Evolutionary conservation across 148 eudicot genomes (phyloP).

Genomic region (Rhododendron ovatum): DNA sequence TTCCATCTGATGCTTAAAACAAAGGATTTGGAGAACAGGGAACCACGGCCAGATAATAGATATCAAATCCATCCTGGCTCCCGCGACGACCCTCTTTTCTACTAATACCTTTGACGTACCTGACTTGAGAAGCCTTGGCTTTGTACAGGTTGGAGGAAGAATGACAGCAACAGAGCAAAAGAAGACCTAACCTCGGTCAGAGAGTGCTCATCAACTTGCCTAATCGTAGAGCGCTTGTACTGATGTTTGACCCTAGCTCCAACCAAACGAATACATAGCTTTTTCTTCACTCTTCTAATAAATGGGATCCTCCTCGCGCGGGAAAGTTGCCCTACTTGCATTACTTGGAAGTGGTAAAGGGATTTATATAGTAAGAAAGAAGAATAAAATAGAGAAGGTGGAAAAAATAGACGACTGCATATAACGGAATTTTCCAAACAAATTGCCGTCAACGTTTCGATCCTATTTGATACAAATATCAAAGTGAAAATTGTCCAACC

Average conservation of each 20-base stretch:
- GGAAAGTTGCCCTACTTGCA: too few species aligned
- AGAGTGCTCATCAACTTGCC: background rate
- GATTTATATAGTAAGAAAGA: background rate
- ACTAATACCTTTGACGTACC: background rate
- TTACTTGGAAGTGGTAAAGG: too few species aligned
- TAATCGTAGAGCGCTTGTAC: background rate
- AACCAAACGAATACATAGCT: background rate
- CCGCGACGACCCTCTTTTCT: background rate
- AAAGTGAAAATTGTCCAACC: background rate
- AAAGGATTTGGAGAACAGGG: too few species aligned
- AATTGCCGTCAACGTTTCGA: too few species aligned
- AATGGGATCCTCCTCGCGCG: too few species aligned
- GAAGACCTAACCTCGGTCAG: background rate
- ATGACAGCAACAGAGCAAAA: background rate
- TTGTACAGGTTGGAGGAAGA: background rate
- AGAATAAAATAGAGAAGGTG: background rate
- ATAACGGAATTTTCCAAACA: too few species aligned
- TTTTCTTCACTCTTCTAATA: too few species aligned
- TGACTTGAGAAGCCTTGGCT: background rate
- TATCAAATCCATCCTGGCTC: background rate
- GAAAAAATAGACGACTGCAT: too few species aligned
- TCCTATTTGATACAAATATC: background rate
- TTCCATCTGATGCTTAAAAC: too few species aligned
- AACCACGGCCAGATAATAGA: background rate
- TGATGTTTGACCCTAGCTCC: background rate